phyloP scores from a whole-genome alignment of 106 monocot genomes.

The Dendrobium officinale region DNA sequence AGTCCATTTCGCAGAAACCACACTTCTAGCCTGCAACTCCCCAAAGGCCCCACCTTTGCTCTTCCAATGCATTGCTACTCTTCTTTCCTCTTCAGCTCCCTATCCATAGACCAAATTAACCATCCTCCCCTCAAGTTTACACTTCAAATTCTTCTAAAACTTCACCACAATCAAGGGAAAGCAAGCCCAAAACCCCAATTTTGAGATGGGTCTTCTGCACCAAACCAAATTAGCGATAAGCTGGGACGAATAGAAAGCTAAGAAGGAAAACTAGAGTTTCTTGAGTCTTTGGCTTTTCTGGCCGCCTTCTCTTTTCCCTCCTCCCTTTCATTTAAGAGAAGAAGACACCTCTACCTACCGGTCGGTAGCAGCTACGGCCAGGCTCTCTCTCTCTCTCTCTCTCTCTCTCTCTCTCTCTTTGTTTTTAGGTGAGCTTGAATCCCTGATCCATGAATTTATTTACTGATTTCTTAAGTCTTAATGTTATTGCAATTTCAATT shows the following conservation, averaged over 20 bases:
- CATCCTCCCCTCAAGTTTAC: not conserved
- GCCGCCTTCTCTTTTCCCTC: not conserved
- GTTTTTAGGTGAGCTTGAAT: too few species aligned
- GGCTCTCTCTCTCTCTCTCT: too few species aligned
- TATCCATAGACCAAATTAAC: not conserved
- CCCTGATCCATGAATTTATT: too few species aligned
- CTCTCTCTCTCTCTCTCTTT: too few species aligned
- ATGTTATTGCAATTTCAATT: too few species aligned
- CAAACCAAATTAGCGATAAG: not conserved
- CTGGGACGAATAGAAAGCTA: not conserved
- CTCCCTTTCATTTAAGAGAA: constrained; percentile 1
- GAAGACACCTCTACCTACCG: constrained; percentile 8
- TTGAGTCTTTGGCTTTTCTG: not conserved
- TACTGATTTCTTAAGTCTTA: too few species aligned
- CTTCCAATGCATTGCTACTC: constrained; percentile 6
- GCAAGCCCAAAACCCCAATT: not conserved
- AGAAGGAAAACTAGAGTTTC: not conserved
- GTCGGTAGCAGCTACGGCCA: not conserved
- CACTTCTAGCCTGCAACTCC: constrained; percentile 1
- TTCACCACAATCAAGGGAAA: not conserved
- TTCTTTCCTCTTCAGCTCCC: not conserved
- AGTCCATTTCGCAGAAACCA: constrained; percentile 4
- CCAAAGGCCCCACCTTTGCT: constrained; percentile 5
- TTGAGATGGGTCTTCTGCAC: not conserved
- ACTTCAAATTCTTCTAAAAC: not conserved